Evolutionary conservation across 1,284 basidiomycete genomes (phyloP), one percentile per base, ranked within the genome.

Genomic region (Chalciporus sp.): DNA sequence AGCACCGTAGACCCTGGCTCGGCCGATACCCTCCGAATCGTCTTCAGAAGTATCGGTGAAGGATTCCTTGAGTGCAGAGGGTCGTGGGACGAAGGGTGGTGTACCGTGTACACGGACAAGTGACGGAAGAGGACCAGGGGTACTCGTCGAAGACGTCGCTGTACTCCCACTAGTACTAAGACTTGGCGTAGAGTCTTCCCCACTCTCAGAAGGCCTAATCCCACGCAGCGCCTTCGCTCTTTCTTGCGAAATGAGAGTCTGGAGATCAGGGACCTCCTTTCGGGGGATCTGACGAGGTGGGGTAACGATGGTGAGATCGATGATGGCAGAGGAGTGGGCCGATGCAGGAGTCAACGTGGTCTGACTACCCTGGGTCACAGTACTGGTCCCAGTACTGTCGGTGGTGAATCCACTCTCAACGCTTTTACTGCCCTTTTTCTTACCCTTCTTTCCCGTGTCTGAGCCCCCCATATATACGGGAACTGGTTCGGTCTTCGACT

Each of bases 121-220:
- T 2, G 53, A 56, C n/a, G 52, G 63, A 4, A 40, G 31, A 10
- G 47, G 27, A 4, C 37, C 48, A 11, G 49, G 63, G 2, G 17
- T 23, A 9, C 55, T 66, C 42, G 58, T 66, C 42, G 58, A 57
- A 9, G 57, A 52, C 9, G 59, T 58, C 12, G 42, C 35, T 11
- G 63, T 58, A 16, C 61, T 68, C 17, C 44, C 55, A 12, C 48
- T 62, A 20, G 65, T 59, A 28, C 56, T 35, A 41, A 67, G 49
- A 49, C 69, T 71, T 3, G 67, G 64, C 7, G 64, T 71, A 40
- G 69, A 71, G 20, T 49, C 45, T 1, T 44, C 46, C 2, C 23
- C 43, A 29, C 26, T 49, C 26, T 20, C 55, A 12, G 40, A 45
- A 9, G 47, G 47, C 3, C 20, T 20, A 8, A 50, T 52, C 29